A percentile compares a stretch with the other conserved stretches of the same genome.
These are phyloP conservation scores for Globisporangium echinulatum DNA, from an alignment of 352 stramenopile species.

Conservation along the genomic window DNA sequence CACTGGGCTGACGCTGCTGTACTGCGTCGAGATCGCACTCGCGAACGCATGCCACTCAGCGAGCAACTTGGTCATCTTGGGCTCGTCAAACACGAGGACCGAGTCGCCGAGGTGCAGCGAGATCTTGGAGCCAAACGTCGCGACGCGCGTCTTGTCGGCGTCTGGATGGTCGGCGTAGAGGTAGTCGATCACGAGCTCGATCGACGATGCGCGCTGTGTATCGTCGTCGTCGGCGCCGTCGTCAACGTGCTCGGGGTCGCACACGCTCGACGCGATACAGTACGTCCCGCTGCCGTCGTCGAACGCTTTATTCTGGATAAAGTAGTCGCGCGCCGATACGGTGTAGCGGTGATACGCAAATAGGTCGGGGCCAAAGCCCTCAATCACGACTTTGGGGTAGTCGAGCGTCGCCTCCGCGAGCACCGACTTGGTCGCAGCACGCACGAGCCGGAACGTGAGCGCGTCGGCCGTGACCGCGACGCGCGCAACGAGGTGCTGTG, in stretches of 20 bases:
- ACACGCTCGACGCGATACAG: conserved; percentile 76
- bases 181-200: conserved; percentile 63
- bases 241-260: conserved; percentile 10
- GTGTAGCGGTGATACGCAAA: conserved; percentile 83
- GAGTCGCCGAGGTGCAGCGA: conserved; percentile 58
- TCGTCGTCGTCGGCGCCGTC: conserved; percentile 6
- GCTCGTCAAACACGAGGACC: conserved; percentile 64
- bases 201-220: conserved; percentile 13
- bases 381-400: conserved; percentile 43
- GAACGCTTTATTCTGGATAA: conserved; percentile 60
- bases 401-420: conserved; percentile 54
- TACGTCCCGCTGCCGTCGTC: conserved; percentile 31
- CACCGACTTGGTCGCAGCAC: conserved; percentile 50
- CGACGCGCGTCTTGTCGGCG: conserved; percentile 28
- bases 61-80: conserved; percentile 61
- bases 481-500: conserved; percentile 39
- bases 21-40: conserved; percentile 44
- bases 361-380: conserved; percentile 67
- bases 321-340: conserved; percentile 62
- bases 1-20: conserved; percentile 15
- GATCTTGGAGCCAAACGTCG: conserved; percentile 71
- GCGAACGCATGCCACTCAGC: conserved; percentile 58
- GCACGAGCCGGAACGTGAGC: conserved; percentile 65
- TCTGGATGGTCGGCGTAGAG: conserved; percentile 66
- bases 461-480: conserved; percentile 48